phyloP scores from a whole-genome alignment of 768 basidiomycete genomes.

The Brasilioporus rufonigricans region DNA sequence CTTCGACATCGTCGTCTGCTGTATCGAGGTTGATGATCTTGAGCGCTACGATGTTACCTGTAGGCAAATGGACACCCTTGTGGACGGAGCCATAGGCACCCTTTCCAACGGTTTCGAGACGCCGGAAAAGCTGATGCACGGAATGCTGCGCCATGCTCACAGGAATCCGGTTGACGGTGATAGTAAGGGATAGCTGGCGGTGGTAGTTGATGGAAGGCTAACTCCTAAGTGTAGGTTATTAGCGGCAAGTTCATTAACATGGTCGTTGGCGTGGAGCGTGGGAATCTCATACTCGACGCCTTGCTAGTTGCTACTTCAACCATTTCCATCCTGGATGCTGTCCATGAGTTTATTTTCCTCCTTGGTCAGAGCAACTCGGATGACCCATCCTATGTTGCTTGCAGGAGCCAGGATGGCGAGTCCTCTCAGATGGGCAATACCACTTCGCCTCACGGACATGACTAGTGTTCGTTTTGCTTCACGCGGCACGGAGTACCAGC shows the following conservation, averaged over 20 bases:
- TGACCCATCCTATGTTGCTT: conserved; percentile 17
- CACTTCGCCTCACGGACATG: conserved; percentile 18
- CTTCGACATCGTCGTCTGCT: conserved; percentile 92
- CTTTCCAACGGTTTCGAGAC: conserved; percentile 91
- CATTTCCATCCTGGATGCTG: conserved; percentile 9
- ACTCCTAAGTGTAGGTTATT: not conserved
- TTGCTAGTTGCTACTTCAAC: not conserved
- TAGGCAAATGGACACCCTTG: conserved; percentile 80
- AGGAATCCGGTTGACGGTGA: not conserved
- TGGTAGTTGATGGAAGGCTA: not conserved
- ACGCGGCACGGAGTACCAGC: conserved; percentile 91
- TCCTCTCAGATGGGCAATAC: conserved; percentile 22
- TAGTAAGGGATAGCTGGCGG: not conserved
- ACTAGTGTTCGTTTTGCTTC: conserved; percentile 51
- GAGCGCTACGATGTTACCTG: conserved; percentile 89
- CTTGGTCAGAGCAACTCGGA: conserved; percentile 22
- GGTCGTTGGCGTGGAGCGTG: conserved; percentile 9
- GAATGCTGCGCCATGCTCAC: conserved; percentile 47
- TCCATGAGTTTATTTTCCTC: conserved; percentile 18
- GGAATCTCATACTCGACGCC: conserved; percentile 8
- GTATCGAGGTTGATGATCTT: conserved; percentile 99
- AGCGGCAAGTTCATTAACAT: not conserved
- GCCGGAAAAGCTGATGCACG: conserved; percentile 78
- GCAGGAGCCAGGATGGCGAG: conserved; percentile 11
- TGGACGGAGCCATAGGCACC: conserved; percentile 97